phyloP scores from a whole-genome alignment of 208 protist genomes.

The Leishmania gerbilli region DNA sequence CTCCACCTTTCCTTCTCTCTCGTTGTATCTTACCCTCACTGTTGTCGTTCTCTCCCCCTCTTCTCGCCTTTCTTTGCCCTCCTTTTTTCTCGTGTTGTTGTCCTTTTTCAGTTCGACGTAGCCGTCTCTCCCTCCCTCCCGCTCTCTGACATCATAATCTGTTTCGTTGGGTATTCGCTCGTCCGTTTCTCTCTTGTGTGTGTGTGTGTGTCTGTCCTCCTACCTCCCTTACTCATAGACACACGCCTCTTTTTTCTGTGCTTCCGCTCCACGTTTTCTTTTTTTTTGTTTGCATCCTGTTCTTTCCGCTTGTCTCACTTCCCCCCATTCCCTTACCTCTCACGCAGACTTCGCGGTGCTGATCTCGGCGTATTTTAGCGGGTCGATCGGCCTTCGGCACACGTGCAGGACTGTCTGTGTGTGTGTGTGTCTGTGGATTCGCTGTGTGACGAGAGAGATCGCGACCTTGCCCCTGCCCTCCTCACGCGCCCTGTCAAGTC shows the following conservation, averaged over 20 bases:
- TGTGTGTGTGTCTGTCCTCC: not conserved
- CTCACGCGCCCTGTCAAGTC: not conserved
- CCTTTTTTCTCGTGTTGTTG: not conserved
- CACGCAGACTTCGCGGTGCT: not conserved
- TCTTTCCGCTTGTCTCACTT: not conserved
- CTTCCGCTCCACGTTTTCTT: not conserved
- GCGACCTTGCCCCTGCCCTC: not conserved
- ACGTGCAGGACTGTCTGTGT: not conserved
- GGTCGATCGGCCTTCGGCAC: not conserved
- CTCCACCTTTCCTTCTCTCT: not conserved
- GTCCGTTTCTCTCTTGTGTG: not conserved
- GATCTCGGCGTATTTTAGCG: not conserved
- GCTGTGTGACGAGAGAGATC: not conserved
- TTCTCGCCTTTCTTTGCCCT: not conserved
- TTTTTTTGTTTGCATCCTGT: not conserved
- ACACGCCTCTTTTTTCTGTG: not conserved
- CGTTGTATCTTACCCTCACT: not conserved
- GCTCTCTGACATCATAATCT: not conserved
- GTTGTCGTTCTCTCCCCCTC: not conserved
- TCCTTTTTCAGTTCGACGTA: not conserved
- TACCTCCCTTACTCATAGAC: too few species aligned
- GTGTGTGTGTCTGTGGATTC: not conserved
- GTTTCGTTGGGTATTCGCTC: not conserved
- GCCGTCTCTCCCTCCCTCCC: not conserved
- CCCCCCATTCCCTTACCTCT: not conserved